These are phyloP conservation scores for Phlebopus sp. DNA, from an alignment of 1,284 basidiomycete species.

Conservation along the genomic window DNA sequence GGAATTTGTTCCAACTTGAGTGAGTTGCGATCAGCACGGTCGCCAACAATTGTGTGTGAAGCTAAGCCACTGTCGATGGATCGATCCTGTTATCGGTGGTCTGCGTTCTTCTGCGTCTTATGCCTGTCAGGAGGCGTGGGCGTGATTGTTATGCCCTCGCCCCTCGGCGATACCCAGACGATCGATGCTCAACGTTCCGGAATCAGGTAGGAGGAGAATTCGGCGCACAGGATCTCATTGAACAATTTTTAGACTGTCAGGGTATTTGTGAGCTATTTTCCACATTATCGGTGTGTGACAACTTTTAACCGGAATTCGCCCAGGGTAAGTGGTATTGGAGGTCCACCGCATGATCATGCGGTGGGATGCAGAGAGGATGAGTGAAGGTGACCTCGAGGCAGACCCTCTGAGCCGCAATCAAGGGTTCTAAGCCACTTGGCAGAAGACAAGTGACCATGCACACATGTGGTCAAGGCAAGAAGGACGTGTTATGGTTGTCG, in stretches of 20 bases:
- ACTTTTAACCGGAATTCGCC: constrained; percentile 1
- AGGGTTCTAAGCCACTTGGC: neutral
- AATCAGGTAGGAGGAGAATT: neutral
- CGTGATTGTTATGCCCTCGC: constrained; percentile 8
- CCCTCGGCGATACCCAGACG: constrained; percentile 14
- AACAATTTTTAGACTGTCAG: neutral
- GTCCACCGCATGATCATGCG: neutral
- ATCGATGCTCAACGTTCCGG: neutral
- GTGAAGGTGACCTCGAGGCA: neutral
- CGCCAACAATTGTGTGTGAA: neutral
- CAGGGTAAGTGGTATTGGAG: neutral
- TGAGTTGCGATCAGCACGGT: constrained; percentile 8
- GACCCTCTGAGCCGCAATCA: constrained; percentile 11
- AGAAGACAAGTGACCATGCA: neutral
- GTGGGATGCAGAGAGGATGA: neutral
- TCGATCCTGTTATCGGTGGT: constrained; percentile 1
- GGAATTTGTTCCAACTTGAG: constrained; percentile 7
- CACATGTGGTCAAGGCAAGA: neutral
- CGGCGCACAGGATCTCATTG: neutral
- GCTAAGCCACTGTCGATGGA: neutral
- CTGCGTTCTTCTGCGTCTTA: neutral
- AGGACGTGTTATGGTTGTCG: too few relatives aligned
- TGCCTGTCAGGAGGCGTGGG: neutral
- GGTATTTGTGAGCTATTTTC: neutral
- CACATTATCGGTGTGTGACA: neutral